Conservation (phyloP, 352 stramenopile species). For the Globisporangium heterothallicum region DNA sequence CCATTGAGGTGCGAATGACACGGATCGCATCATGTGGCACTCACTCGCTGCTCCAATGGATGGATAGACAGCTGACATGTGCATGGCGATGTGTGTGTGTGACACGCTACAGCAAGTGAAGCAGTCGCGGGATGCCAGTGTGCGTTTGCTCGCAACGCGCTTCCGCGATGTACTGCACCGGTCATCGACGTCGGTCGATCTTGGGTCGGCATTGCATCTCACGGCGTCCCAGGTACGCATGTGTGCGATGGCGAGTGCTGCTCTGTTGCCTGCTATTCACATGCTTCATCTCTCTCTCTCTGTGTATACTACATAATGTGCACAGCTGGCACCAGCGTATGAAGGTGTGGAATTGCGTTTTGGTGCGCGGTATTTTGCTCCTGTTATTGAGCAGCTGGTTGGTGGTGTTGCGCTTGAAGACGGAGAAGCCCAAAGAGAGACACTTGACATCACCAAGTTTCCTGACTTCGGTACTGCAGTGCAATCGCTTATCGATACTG, state of each 20-base stretch:
- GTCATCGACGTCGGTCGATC: constrained; percentile 19
- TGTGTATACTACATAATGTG: not conserved
- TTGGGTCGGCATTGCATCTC: constrained; percentile 62
- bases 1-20: constrained; percentile 46
- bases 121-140: constrained; percentile 46
- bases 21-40: not conserved
- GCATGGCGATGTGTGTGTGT: not conserved
- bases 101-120: constrained; percentile 37
- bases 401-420: constrained; percentile 20
- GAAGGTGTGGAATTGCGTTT: constrained; percentile 75
- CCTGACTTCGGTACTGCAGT: constrained; percentile 53
- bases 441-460: constrained; percentile 14
- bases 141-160: constrained; percentile 34
- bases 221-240: constrained; percentile 40
- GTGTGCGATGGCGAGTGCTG: no score
- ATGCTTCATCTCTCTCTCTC: not conserved
- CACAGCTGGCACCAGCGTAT: constrained; percentile 60
- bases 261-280: no score
- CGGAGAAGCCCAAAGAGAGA: not conserved
- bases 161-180: constrained; percentile 36
- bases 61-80: constrained; percentile 1
- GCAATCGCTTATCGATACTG: constrained; percentile 36
- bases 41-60: no score
- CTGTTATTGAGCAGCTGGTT: constrained; percentile 43
- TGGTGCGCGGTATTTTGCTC: constrained; percentile 51